phyloP scores from a whole-genome alignment of 108 stramenopile genomes.

The Conticribra weissflogii region DNA sequence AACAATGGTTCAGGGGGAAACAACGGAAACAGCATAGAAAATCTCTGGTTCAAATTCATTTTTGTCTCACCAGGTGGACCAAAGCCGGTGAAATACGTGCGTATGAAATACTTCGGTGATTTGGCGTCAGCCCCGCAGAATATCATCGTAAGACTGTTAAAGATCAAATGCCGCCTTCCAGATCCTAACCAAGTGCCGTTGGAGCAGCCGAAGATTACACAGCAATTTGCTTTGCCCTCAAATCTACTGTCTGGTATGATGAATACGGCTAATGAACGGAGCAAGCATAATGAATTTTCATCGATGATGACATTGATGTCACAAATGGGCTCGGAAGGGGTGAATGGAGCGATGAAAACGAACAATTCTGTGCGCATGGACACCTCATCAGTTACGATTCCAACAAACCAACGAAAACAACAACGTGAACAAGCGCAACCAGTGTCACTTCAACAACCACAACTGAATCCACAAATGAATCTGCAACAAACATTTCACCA shows the following conservation, averaged over 20 bases:
- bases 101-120: slow-evolving; percentile 25
- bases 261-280: not conserved
- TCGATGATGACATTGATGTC: slow-evolving; percentile 35
- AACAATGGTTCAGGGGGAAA: not conserved
- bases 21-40: not conserved
- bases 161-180: slow-evolving; percentile 35
- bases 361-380: not conserved
- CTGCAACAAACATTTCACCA: not conserved
- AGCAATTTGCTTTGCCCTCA: not conserved
- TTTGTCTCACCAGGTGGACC: slow-evolving; percentile 42
- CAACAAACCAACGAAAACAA: slow-evolving; percentile 10
- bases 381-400: not conserved
- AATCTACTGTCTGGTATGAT: slow-evolving; percentile 1
- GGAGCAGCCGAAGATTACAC: slow-evolving; percentile 1
- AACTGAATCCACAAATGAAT: slow-evolving; percentile 1
- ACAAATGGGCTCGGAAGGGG: slow-evolving; percentile 1
- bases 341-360: not conserved
- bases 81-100: slow-evolving; percentile 28
- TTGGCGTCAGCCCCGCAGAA: slow-evolving; percentile 1
- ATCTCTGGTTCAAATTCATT: slow-evolving; percentile 31
- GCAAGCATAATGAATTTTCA: slow-evolving; percentile 11
- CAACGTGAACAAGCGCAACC: not conserved
- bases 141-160: slow-evolving; percentile 32
- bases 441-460: slow-evolving; percentile 9
- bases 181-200: slow-evolving; percentile 6